phyloP scores from a whole-genome alignment of 2,329 filamentous ascomycete genomes.

The Exophiala lecanii-corni region DNA sequence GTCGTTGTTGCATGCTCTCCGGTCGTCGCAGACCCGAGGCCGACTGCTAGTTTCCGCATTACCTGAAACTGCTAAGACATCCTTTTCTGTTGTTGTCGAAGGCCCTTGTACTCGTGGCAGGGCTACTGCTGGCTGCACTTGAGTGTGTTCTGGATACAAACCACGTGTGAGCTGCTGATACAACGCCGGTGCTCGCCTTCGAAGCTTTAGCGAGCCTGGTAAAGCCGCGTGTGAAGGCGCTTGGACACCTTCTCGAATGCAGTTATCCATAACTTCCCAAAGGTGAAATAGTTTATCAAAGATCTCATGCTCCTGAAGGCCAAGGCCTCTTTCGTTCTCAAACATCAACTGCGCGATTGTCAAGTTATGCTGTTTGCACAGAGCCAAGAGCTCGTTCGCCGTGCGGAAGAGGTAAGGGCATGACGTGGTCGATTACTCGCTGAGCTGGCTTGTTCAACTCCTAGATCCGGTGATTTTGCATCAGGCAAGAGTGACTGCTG shows the following conservation, averaged over 20 bases:
- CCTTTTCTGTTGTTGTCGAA: not conserved
- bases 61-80: not conserved
- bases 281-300: constrained; percentile 20
- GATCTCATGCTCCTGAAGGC: constrained; percentile 16
- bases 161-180: constrained; percentile 21
- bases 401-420: constrained; percentile 20
- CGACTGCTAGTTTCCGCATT: not conserved
- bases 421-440: not conserved
- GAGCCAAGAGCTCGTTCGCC: constrained; percentile 14
- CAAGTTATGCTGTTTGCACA: constrained; percentile 22
- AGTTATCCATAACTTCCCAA: constrained; percentile 23
- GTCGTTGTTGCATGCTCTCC: constrained; percentile 7
- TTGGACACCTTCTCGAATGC: constrained; percentile 23
- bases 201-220: constrained; percentile 20
- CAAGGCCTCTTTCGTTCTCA: constrained; percentile 23
- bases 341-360: constrained; percentile 23
- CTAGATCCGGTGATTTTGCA: not conserved
- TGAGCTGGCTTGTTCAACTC: constrained; percentile 1
- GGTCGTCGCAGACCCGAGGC: too few relatives aligned
- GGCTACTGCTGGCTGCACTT: constrained; percentile 1
- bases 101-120: not conserved
- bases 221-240: constrained; percentile 15
- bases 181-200: constrained; percentile 18
- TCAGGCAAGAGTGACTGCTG: not conserved
- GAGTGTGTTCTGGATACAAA: constrained; percentile 19